Percentiles rank a stretch among this genome's conserved stretches.
phyloP scores from a whole-genome alignment of 1,284 basidiomycete genomes.

The Termitomyces sp. region DNA sequence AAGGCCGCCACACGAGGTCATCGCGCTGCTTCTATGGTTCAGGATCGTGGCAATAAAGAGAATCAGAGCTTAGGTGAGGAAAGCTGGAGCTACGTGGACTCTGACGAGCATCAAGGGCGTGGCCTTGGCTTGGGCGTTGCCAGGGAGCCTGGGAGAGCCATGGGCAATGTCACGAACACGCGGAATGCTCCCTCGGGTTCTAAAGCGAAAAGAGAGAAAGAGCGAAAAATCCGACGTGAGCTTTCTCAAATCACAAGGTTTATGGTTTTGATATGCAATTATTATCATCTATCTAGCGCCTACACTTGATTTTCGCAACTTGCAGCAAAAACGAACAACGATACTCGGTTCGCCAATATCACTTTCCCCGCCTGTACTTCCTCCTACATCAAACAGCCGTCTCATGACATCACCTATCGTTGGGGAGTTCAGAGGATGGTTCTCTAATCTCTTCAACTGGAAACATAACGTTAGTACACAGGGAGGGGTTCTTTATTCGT shows the following conservation, averaged over 20 bases:
- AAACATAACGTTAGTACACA: constrained; percentile 39
- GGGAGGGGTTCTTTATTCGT: constrained; percentile 63
- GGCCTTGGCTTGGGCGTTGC: constrained; percentile 41
- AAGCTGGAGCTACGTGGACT: constrained; percentile 32
- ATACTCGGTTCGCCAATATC: constrained; percentile 15
- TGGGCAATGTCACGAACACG: constrained; percentile 40
- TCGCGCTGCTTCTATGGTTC: constrained; percentile 7
- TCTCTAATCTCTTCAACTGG: constrained; percentile 77
- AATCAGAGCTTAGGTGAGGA: constrained; percentile 38
- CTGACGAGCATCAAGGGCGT: constrained; percentile 27
- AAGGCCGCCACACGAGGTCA: constrained; percentile 1
- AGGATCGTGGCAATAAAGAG: constrained; percentile 42
- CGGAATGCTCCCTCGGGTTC: constrained; percentile 28
- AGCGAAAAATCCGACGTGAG: constrained; percentile 52
- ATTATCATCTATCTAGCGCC: constrained; percentile 19
- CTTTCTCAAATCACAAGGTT: constrained; percentile 19
- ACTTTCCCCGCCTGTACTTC: constrained; percentile 13
- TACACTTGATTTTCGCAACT: constrained; percentile 23
- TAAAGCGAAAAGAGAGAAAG: constrained; percentile 42
- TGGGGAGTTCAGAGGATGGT: constrained; percentile 80
- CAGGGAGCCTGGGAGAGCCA: constrained; percentile 42
- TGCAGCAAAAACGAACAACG: constrained; percentile 18
- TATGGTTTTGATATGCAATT: not conserved
- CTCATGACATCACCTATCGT: constrained; percentile 45
- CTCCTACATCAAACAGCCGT: constrained; percentile 19